Evolutionary conservation across 2,329 filamentous ascomycete genomes (phyloP).

Genomic region (Calonectria crousiana): DNA sequence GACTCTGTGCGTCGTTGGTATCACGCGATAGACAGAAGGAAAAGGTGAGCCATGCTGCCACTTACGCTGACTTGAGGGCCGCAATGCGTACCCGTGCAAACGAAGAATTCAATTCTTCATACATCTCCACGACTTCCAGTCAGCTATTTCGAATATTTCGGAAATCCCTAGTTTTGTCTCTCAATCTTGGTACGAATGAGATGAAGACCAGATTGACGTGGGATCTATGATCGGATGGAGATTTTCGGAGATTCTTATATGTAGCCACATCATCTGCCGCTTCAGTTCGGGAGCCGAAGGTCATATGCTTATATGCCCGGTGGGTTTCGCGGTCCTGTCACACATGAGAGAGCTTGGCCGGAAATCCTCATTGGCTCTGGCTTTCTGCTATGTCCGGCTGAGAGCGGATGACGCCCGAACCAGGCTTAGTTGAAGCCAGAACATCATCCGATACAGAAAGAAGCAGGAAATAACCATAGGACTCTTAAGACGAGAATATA

Average conservation of each 20-base stretch:
- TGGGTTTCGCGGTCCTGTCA: background rate
- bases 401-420: background rate
- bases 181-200: background rate
- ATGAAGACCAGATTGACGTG: background rate
- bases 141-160: background rate
- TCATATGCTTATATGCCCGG: slow-evolving; percentile 3
- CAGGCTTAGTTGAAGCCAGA: background rate
- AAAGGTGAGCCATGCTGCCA: slow-evolving; percentile 20
- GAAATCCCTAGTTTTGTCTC: background rate
- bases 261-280: background rate
- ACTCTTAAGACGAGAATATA: too few relatives aligned
- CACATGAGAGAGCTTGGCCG: background rate
- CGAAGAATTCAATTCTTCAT: slow-evolving; percentile 56
- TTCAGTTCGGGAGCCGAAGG: slow-evolving; percentile 18
- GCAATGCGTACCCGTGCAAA: slow-evolving; percentile 62
- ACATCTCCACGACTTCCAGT: slow-evolving; percentile 42
- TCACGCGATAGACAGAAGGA: background rate
- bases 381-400: background rate
- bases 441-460: too few relatives aligned
- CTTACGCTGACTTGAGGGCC: slow-evolving; percentile 61
- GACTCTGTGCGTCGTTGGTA: slow-evolving; percentile 14
- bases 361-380: background rate
- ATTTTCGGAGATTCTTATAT: slow-evolving; percentile 10
- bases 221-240: background rate
- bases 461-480: background rate